Percentiles rank a stretch among this genome's conserved stretches.
Conservation (phyloP, 176 grass and related monocot genomes). For the Tuctoria greenei region DNA sequence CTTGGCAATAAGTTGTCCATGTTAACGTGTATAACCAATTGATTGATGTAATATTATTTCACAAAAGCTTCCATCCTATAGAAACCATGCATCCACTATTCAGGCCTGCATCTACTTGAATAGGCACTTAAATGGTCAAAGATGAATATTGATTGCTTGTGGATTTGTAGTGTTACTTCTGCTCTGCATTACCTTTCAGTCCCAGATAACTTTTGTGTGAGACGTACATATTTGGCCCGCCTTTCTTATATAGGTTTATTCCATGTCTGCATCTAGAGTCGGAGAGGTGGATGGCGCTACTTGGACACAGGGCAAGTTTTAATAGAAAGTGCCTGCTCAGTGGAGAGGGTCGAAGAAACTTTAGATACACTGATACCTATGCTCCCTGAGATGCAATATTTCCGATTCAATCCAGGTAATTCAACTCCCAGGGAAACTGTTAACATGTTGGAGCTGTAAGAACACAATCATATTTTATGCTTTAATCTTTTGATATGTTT, state of each 20-base stretch:
- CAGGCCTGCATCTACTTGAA: not conserved
- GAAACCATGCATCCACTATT: constrained; percentile 6
- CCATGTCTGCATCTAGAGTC: constrained; percentile 58
- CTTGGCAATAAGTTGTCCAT: not conserved
- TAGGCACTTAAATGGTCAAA: constrained; percentile 25
- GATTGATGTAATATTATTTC: constrained; percentile 12
- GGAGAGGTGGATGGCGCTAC: constrained; percentile 98
- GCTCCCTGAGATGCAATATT: constrained; percentile 96
- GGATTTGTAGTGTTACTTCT: constrained; percentile 19
- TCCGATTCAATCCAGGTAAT: constrained; percentile 98
- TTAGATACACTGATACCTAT: constrained; percentile 92
- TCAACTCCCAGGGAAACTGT: constrained; percentile 10
- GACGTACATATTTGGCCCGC: constrained; percentile 28
- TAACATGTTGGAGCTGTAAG: not conserved
- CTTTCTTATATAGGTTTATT: constrained; percentile 40
- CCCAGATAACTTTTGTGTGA: constrained; percentile 26
- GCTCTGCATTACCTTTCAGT: not conserved
- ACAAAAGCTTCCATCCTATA: not conserved
- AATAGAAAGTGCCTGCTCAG: constrained; percentile 96
- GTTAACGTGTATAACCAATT: constrained; percentile 12
- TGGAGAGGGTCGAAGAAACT: constrained; percentile 93
- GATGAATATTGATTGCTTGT: constrained; percentile 14
- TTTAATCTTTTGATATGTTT: constrained; percentile 16
- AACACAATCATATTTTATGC: constrained; percentile 21
- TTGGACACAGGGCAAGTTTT: constrained; percentile 96